A percentile compares a stretch with the other conserved stretches of the same genome.
Evolutionary conservation across 2,329 filamentous ascomycete genomes (phyloP).

Genomic region (Fusarium nematophilum): DNA sequence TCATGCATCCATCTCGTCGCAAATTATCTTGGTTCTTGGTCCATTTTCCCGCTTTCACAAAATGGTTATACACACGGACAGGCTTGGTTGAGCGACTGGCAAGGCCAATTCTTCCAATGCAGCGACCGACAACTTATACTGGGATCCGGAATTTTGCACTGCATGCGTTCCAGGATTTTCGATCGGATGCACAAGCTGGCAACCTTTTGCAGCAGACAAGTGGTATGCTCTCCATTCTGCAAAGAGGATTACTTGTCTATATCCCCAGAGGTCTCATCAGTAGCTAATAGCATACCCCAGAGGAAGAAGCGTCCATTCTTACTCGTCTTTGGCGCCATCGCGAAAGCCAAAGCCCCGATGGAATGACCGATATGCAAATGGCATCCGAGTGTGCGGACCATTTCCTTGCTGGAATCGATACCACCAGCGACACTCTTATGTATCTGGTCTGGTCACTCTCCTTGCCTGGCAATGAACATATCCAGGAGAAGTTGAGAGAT

Average conservation of each 20-base stretch:
- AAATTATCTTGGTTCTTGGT: conserved; percentile 31
- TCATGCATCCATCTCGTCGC: conserved; percentile 31
- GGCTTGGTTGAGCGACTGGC: conserved; percentile 2
- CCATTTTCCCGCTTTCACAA: conserved; percentile 14
- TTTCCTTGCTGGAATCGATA: conserved; percentile 64
- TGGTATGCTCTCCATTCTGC: no score
- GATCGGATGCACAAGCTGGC: background rate
- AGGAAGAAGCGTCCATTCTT: conserved; percentile 49
- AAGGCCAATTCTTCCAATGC: conserved; percentile 29
- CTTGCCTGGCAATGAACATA: conserved; percentile 51
- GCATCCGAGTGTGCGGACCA: conserved; percentile 66
- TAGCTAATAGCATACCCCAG: no score
- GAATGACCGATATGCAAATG: conserved; percentile 57
- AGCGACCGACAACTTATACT: conserved; percentile 33
- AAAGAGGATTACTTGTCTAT: no score
- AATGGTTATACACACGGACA: conserved; percentile 29
- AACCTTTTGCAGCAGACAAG: no score
- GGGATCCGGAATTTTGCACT: conserved; percentile 27
- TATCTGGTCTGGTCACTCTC: conserved; percentile 63
- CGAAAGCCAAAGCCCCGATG: conserved; percentile 36
- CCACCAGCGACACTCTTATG: conserved; percentile 63
- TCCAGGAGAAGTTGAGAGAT: conserved; percentile 57
- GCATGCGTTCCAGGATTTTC: conserved; percentile 20
- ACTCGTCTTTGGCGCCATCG: conserved; percentile 51
- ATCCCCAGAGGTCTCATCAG: no score